phyloP scores from a whole-genome alignment of 2,329 filamentous ascomycete genomes.

The Rutstroemia sp. region DNA sequence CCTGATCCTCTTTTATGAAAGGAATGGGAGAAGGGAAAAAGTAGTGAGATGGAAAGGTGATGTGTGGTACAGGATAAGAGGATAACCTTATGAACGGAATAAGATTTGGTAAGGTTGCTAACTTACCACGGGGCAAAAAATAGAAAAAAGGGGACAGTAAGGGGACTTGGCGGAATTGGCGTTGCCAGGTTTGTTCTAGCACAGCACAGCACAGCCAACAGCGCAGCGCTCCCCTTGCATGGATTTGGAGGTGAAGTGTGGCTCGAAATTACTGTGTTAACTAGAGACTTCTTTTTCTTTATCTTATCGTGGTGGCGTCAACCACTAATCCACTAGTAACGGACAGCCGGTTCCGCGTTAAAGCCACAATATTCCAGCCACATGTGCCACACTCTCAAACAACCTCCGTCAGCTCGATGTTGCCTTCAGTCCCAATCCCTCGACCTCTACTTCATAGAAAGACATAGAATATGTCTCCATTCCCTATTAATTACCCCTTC shows the following conservation, averaged over 20 bases:
- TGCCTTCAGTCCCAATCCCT: not conserved
- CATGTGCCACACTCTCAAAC: not conserved
- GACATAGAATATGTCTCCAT: not conserved
- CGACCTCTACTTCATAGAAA: not conserved
- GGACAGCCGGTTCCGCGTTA: not conserved
- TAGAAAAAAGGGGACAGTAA: conserved; percentile 1
- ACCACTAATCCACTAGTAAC: not conserved
- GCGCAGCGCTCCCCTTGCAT: not conserved
- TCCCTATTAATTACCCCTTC: not conserved
- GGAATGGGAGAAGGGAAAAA: not conserved
- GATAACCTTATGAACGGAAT: conserved; percentile 2
- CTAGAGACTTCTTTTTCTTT: no score
- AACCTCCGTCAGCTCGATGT: conserved; percentile 4
- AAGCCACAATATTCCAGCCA: not conserved
- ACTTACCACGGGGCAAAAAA: not conserved
- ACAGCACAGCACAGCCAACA: not conserved
- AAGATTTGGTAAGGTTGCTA: not conserved
- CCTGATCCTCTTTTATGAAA: not conserved
- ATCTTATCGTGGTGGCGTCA: not conserved
- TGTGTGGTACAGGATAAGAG: not conserved
- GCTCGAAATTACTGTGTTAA: no score
- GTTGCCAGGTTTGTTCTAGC: not conserved
- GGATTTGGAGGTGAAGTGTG: not conserved
- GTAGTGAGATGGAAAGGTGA: not conserved
- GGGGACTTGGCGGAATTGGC: conserved; percentile 12